Percentiles rank a stretch among this genome's conserved stretches.
Conservation (phyloP, 768 basidiomycete genomes). For the Trametes cubensis region DNA sequence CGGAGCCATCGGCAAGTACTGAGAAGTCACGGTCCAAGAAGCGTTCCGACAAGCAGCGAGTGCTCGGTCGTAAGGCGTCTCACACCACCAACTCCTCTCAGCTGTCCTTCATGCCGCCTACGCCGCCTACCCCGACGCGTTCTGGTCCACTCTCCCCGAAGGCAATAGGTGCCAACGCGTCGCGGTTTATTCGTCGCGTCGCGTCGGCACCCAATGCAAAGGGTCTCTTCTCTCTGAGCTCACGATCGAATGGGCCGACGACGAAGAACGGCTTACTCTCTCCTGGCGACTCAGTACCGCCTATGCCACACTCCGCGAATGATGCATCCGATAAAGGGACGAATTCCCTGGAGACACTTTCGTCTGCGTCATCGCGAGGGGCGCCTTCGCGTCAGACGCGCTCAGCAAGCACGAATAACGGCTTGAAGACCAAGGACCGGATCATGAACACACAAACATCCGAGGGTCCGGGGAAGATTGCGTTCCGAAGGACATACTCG, state of each 20-base stretch:
- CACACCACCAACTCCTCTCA: constrained; percentile 52
- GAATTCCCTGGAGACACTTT: constrained; percentile 77
- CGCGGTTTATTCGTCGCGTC: constrained; percentile 91
- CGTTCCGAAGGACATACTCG: constrained; percentile 94
- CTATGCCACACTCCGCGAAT: constrained; percentile 50
- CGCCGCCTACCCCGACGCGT: constrained; percentile 39
- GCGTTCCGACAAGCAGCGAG: constrained; percentile 37
- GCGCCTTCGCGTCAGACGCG: constrained; percentile 47
- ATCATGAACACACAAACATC: constrained; percentile 45
- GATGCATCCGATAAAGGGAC: constrained; percentile 60
- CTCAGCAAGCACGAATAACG: constrained; percentile 36
- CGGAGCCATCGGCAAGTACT: constrained; percentile 15
- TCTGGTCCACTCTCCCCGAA: constrained; percentile 65
- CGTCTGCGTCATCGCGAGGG: constrained; percentile 72
- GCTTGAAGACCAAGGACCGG: constrained; percentile 45
- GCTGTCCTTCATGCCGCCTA: constrained; percentile 46
- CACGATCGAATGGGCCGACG: constrained; percentile 55
- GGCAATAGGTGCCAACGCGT: constrained; percentile 71
- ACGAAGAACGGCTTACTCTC: constrained; percentile 81
- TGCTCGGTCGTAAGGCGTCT: constrained; percentile 41
- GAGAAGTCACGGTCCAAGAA: constrained; percentile 30
- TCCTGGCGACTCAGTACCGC: constrained; percentile 63
- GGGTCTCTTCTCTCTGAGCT: constrained; percentile 71
- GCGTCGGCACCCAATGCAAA: constrained; percentile 97
- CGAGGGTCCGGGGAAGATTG: constrained; percentile 60